A percentile compares a stretch with the other conserved stretches of the same genome.
phyloP scores from a whole-genome alignment of 73 alveolate genomes.

The Paramecium primaurelia region DNA sequence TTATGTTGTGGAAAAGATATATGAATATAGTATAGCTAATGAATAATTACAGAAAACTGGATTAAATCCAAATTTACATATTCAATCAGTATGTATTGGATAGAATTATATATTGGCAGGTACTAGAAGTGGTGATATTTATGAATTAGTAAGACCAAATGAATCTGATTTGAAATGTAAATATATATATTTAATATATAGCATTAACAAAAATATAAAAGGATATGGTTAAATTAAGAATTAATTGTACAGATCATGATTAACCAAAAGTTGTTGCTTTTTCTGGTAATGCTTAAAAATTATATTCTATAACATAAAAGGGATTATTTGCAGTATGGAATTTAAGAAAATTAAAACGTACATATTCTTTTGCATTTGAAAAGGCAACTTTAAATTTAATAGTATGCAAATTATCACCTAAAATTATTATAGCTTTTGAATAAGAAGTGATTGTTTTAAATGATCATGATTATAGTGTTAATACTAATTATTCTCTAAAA shows the following conservation, averaged over 20 bases:
- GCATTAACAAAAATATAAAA: constrained; percentile 10
- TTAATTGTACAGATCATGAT: constrained; percentile 76
- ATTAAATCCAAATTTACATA: constrained; percentile 2
- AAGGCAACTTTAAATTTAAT: constrained; percentile 68
- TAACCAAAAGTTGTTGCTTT: constrained; percentile 65
- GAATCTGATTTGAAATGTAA: constrained; percentile 51
- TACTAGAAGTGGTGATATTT: constrained; percentile 78
- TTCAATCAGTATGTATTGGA: constrained; percentile 80
- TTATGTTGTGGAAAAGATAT: constrained; percentile 49
- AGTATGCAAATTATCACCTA: constrained; percentile 75
- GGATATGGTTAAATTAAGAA: constrained; percentile 61
- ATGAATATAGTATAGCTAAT: constrained; percentile 52
- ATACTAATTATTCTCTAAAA: neutral
- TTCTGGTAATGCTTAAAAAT: constrained; percentile 54
- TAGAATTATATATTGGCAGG: constrained; percentile 77
- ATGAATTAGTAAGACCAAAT: constrained; percentile 66
- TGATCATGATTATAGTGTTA: constrained; percentile 42
- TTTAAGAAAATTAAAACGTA: constrained; percentile 66
- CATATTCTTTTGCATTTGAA: constrained; percentile 62
- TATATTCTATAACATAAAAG: constrained; percentile 68
- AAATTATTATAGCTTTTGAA: constrained; percentile 75
- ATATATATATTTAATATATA: neutral
- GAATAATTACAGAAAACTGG: constrained; percentile 26
- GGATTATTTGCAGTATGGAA: constrained; percentile 87
- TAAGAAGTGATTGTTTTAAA: constrained; percentile 73